These are phyloP conservation scores for Alternaria triticimaculans DNA, from an alignment of 2,329 filamentous ascomycete genomes.

Conservation along the genomic window DNA sequence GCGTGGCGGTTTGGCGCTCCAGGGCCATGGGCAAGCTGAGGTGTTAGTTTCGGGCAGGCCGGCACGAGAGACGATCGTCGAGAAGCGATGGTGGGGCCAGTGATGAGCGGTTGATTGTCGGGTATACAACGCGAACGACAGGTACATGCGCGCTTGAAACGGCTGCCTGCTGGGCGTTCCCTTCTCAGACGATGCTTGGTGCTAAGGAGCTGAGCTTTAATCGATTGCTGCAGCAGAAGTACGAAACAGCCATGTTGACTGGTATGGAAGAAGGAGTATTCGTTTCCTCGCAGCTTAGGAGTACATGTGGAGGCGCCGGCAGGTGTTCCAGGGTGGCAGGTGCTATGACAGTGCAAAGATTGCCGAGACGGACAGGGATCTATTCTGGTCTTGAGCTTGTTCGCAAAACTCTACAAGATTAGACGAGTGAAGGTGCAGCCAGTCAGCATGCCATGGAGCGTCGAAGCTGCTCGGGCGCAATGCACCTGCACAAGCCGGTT, in stretches of 20 bases:
- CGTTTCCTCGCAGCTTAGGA: not conserved
- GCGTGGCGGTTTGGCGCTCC: constrained; percentile 36
- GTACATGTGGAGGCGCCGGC: not conserved
- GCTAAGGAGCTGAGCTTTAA: not conserved
- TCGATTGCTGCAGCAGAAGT: not conserved
- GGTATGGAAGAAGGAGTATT: not conserved
- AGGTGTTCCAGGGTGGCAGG: not conserved
- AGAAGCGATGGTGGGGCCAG: constrained; percentile 18
- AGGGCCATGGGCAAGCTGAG: constrained; percentile 37
- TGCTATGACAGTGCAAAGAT: constrained; percentile 2
- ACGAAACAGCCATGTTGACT: not conserved
- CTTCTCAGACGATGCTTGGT: not conserved
- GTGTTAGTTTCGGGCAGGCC: constrained; percentile 34
- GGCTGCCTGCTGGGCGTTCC: not conserved
- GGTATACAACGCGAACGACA: constrained; percentile 1
- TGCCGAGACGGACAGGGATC: constrained; percentile 14
- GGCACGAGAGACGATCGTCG: constrained; percentile 40
- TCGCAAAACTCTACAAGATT: constrained; percentile 24
- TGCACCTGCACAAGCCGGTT: not conserved
- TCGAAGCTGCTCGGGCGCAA: constrained; percentile 3
- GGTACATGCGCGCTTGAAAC: not conserved
- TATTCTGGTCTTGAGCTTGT: constrained; percentile 10
- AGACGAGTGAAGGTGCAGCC: constrained; percentile 20
- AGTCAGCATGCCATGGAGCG: constrained; percentile 15
- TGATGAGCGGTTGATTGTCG: constrained; percentile 9